These are phyloP conservation scores for Mortierella sp. DNA, from an alignment of 371 early-diverging fungal species.

Conservation along the genomic window DNA sequence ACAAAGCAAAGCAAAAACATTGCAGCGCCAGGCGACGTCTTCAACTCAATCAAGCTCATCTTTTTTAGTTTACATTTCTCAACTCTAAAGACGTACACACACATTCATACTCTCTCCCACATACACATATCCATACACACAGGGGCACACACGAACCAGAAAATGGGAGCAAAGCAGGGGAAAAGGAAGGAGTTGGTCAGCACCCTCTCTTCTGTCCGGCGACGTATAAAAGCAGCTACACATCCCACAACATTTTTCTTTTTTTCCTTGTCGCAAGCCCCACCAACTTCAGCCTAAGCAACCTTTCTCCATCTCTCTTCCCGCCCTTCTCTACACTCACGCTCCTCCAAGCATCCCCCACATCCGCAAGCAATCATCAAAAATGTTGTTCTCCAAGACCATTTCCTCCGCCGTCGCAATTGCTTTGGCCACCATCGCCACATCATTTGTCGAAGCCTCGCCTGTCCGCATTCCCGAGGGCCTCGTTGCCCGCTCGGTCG, in stretches of 20 bases:
- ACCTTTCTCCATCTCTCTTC: not conserved
- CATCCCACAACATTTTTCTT: not conserved
- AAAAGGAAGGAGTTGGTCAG: not conserved
- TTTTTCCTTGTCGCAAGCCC: conserved; percentile 11
- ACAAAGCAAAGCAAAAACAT: not conserved
- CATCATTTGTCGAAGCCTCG: conserved; percentile 4
- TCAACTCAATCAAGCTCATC: not conserved
- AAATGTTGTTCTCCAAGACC: conserved; percentile 13
- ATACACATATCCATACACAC: not conserved
- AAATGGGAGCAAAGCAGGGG: not conserved
- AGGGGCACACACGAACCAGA: not conserved
- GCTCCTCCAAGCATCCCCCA: not conserved
- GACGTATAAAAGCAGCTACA: not conserved
- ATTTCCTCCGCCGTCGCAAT: not conserved
- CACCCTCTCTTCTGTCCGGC: not conserved
- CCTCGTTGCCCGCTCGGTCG: conserved; percentile 6
- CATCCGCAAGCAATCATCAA: not conserved
- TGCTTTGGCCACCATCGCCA: not conserved
- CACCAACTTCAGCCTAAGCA: not conserved
- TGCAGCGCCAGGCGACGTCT: not conserved
- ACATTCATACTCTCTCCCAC: no score
- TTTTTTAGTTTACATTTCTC: not conserved
- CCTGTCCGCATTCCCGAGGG: conserved; percentile 9
- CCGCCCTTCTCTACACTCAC: not conserved
- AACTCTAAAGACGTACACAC: not conserved